Evolutionary conservation across 2,329 filamentous ascomycete genomes (phyloP), one percentile per base, ranked within the genome.

Genomic region (Zymoseptoria passerinii): DNA sequence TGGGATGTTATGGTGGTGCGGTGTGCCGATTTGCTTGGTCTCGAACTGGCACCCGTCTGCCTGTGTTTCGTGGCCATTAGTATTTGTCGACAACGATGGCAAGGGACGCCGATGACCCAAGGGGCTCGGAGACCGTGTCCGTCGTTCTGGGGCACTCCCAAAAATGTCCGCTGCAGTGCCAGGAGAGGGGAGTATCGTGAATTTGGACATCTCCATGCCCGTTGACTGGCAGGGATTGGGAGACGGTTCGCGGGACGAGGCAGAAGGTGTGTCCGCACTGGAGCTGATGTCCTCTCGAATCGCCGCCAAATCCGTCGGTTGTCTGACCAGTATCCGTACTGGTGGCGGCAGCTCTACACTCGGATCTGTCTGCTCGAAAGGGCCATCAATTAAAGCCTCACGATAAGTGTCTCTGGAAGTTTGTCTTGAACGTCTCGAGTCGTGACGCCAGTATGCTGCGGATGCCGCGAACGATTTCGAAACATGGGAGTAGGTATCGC

Each of bases 1-100:
- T 5, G 65, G 65, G 1, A 71, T 62, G 48, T 64, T 57, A 0
- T 58, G 56, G 53, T 64, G 61, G 28, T 65, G 60, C 9, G 65
- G 61, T 18, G 54, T 35, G 8, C 62, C 61, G 10, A 68, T 55
- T 20, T 58, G 60, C 51, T 70, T 68, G 28, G 65, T 64, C 35
- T 54, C 54, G 55, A 70, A 68, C 23, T 60, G 56, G 35, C 58
- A 59, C 18, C 58, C 61, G 44, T 63, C 58, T 18, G 53, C 19
- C 10, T 49, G 40, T n/a, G 56, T 50, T 28, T 61, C 35, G 19
- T 29, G 40, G 52, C 28, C 23, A n/a, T 53, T 19, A 53, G 35
- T 28, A 7, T 44, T 44, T 16, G 35, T 44, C 35, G 35, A 44
- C 35, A 44, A 16, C 4, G 58, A 59, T 18, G 60, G 55, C 23